These are phyloP conservation scores for Dryas integrifolia DNA, from an alignment of 331 rosid species.

Conservation along the genomic window DNA sequence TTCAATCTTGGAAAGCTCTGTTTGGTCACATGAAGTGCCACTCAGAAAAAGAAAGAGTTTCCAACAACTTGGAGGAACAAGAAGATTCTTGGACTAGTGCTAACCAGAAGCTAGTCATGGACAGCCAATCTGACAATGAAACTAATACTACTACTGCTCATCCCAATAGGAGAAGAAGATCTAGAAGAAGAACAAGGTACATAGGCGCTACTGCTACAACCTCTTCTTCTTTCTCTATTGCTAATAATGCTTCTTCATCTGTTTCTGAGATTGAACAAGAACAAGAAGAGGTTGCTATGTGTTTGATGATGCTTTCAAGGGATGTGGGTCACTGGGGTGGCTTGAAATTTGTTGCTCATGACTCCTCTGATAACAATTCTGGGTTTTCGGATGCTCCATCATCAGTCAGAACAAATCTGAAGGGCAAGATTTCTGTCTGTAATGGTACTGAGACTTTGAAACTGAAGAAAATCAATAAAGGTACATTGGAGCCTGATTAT, in stretches of 20 bases:
- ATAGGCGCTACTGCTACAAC: conserved; percentile 31
- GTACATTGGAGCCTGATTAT: conserved; percentile 31
- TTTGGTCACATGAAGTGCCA: conserved; percentile 88
- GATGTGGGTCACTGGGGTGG: conserved; percentile 58
- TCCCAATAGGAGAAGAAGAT: conserved; percentile 51
- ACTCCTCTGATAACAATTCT: conserved; percentile 63
- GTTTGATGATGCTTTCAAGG: conserved; percentile 84
- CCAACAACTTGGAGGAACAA: conserved; percentile 36
- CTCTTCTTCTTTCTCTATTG: conserved; percentile 42
- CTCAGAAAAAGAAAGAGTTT: conserved; percentile 53
- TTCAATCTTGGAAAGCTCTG: conserved; percentile 79
- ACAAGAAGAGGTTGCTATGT: conserved; percentile 83
- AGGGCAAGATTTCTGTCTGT: conserved; percentile 5
- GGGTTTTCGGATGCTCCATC: conserved; percentile 49
- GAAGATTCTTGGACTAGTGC: conserved; percentile 58
- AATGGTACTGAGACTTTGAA: conserved; percentile 23
- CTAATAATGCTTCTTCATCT: conserved; percentile 46
- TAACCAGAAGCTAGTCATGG: conserved; percentile 44
- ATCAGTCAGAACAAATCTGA: conserved; percentile 34
- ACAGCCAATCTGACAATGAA: conserved; percentile 72
- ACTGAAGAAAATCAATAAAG: conserved; percentile 33
- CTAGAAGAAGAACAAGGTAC: conserved; percentile 56
- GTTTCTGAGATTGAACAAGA: conserved; percentile 70
- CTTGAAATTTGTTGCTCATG: conserved; percentile 37
- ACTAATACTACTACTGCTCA: conserved; percentile 28